Base-by-base conservation (phyloP, 106 monocot species). In the Allium fistulosum region DNA sequence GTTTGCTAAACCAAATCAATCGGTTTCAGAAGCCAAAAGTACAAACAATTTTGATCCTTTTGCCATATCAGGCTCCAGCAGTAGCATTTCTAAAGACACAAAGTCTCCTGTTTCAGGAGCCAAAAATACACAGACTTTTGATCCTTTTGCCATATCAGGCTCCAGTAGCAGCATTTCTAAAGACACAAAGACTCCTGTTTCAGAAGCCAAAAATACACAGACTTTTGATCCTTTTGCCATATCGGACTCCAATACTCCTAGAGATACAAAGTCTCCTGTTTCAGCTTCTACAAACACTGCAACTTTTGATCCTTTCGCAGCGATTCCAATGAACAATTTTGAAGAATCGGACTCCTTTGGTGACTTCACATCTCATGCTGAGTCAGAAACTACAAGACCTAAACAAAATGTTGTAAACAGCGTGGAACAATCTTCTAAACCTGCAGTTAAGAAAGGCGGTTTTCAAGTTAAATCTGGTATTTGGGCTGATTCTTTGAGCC, bases 401-500 rank as follows among this genome's bases (percentile, higher is more conserved):
- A 16, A 65, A 51, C 70, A 74, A 60, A 75, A 66, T 56, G 56
- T 57, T 14, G 18, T 58, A 56, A 69, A 75, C 49, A 51, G 56
- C 45, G 17, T 2, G 10, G 3, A 50, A 10, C 17, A 26, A 6
- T 62, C 55, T 46, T 49, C 50, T 27, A 61, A 77, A 52, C 71
- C 84, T 59, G 49, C 57, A 28, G 59, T 64, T 8, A 81, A 76
- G 74, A 86, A 84, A 68, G 83, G 71, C 9, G 56, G 68, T 58
- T 86, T 92, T 77, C 86, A 92, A 71, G 84, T 92, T 17, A 96
- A 96, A 47, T 96, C 96, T 63, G 92, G 86, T 28, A 89, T 96
- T 66, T 96, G 96, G 96, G 92, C 96, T 47, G 96, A 96, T 77
- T 96, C 91, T 56, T 80, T 96, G 66, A 96, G 84, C 51, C 91